Conservation (phyloP, 2,329 filamentous ascomycete species). For the Aspergillus spinulosporus region DNA sequence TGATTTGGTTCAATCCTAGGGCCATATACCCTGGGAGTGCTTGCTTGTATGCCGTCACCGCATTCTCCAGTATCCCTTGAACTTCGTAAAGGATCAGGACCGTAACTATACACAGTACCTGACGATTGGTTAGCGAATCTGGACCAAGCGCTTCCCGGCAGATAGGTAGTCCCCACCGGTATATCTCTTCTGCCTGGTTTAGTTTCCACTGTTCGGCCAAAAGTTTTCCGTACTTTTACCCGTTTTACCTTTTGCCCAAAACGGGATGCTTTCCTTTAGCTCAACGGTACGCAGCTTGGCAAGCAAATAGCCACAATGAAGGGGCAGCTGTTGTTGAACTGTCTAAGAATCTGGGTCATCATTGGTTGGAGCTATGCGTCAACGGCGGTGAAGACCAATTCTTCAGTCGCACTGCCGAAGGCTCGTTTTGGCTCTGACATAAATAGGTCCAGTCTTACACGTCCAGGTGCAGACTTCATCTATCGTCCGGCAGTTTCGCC, state of each 20-base stretch:
- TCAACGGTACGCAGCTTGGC: background rate
- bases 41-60: background rate
- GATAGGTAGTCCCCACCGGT: background rate
- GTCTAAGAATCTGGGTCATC: background rate
- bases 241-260: background rate
- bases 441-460: constrained; percentile 3
- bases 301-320: background rate
- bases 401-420: background rate
- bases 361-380: background rate
- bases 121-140: background rate
- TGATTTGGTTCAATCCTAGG: background rate
- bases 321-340: background rate
- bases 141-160: background rate
- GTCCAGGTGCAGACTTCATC: constrained; percentile 9
- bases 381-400: background rate
- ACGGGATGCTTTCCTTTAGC: background rate
- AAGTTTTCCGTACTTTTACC: background rate
- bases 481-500: background rate
- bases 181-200: background rate
- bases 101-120: background rate
- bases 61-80: background rate
- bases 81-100: background rate
- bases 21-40: background rate
- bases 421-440: background rate
- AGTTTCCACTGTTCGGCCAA: background rate